Evolutionary conservation across 164 flowering plant genomes (phyloP), one percentile per base, ranked within the genome.

Genomic region (Nymphaea thermarum): DNA sequence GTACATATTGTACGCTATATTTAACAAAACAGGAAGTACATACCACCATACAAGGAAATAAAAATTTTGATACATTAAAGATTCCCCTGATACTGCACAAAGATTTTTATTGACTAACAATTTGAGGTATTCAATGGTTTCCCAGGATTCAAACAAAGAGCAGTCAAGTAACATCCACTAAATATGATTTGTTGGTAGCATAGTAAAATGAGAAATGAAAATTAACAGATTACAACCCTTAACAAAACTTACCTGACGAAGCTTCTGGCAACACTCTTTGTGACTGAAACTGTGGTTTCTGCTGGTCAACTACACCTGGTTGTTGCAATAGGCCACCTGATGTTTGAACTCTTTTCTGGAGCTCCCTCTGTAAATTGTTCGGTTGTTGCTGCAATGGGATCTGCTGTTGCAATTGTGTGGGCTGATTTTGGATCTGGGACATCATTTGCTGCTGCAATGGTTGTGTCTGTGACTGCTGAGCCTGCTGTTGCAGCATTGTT

Each of bases 231-330:
- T 25, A 7, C 55, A 55, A 53, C 43, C 63, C 16, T 42, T 47
- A 51, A 6, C 68, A 65, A 14, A 36, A 76, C 92, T 71, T 85
- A 91, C 98, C 80, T 71, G 93, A 77, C 74, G 96, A 78, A 25
- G 84, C 87, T 70, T 89, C 97, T 4, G 91, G 82, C 69, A 75
- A 77, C 47, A 68, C 72, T 80, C 96, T 87, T 74, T 86, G 91
- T 12, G 89, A 67, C 71, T 85, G 98, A 77, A 84, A 79, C 43
- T 80, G 44, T 72, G 82, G 90, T 74, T 84, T 89, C 80, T 88
- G 90, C 76, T 84, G 96, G 70, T 90, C 98, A 45, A 82, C 68
- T 42, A 77, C 73, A 72, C 73, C 81, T 68, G 81, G 91, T 43
- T 75, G 76, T 64, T 85, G 91, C 71, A 87, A 85, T 80, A 87